phyloP scores from a whole-genome alignment of 2,329 filamentous ascomycete species.

The Volutella citrinella region DNA sequence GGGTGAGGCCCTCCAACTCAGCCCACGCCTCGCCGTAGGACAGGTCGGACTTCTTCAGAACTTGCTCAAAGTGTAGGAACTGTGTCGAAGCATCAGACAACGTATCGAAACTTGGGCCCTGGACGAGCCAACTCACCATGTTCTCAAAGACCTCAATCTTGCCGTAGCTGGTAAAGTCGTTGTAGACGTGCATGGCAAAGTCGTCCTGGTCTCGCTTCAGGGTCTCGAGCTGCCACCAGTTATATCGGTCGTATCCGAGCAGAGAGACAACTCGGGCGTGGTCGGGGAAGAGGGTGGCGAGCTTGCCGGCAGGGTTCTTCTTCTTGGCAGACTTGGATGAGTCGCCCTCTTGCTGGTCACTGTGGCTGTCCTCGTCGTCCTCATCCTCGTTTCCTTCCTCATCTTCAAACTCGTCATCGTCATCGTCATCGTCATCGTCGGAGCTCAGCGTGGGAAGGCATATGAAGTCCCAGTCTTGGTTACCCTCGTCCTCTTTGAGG shows the following conservation, averaged over 20 bases:
- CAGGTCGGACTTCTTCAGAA: slow-evolving; percentile 8
- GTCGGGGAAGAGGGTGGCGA: slow-evolving; percentile 18
- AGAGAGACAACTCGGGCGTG: slow-evolving; percentile 16
- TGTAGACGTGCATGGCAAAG: slow-evolving; percentile 42
- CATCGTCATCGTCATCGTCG: not conserved
- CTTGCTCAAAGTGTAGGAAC: slow-evolving; percentile 33
- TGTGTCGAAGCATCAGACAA: not conserved
- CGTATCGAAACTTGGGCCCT: accelerated
- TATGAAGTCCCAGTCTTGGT: slow-evolving; percentile 19
- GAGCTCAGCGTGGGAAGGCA: slow-evolving; percentile 4
- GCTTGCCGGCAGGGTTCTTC: slow-evolving; percentile 8
- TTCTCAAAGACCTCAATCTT: slow-evolving; percentile 42
- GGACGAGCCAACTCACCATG: slow-evolving; percentile 11
- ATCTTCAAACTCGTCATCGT: not conserved
- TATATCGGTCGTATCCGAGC: slow-evolving; percentile 9
- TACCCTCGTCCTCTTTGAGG: slow-evolving; percentile 13
- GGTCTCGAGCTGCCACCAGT: slow-evolving; percentile 19
- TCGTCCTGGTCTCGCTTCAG: slow-evolving; percentile 30
- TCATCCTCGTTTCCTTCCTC: slow-evolving; percentile 1
- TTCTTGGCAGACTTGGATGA: too few species aligned
- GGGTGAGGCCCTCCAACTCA: slow-evolving; percentile 19
- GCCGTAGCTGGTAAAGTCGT: slow-evolving; percentile 39
- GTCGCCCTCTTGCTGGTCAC: not conserved
- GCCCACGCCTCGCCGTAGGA: slow-evolving; percentile 19
- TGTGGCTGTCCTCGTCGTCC: slow-evolving; percentile 1